A percentile compares a stretch with the other conserved stretches of the same genome.
Evolutionary conservation across 2,329 filamentous ascomycete genomes (phyloP).

Genomic region (Phyllosticta citribraziliensis): DNA sequence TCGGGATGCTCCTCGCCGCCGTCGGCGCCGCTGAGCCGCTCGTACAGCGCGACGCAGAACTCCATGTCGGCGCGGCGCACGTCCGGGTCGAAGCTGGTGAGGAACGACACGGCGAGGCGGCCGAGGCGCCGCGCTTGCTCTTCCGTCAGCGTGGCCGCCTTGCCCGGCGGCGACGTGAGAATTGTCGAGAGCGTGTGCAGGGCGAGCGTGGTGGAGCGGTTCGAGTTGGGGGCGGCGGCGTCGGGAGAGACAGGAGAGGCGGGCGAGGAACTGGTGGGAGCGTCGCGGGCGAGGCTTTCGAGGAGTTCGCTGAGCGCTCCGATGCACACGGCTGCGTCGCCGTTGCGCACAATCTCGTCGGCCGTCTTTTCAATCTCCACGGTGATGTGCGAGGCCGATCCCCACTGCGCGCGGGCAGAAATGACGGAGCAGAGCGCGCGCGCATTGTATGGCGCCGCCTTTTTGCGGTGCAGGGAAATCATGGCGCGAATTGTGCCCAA

Average conservation of each 20-base stretch:
- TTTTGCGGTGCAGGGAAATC: constrained; percentile 42
- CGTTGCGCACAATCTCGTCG: constrained; percentile 59
- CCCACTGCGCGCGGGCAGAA: constrained; percentile 54
- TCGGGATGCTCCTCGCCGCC: constrained; percentile 19
- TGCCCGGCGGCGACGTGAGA: constrained; percentile 24
- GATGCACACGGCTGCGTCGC: constrained; percentile 47
- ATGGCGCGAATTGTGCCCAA: constrained; percentile 65
- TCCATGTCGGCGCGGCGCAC: constrained; percentile 63
- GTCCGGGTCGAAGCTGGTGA: constrained; percentile 31
- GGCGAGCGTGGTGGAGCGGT: constrained; percentile 29
- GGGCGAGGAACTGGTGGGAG: constrained; percentile 14
- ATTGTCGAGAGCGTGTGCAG: constrained; percentile 30
- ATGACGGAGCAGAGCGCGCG: constrained; percentile 59
- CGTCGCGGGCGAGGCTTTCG: constrained; percentile 19
- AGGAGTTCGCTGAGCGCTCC: constrained; percentile 29
- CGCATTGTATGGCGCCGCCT: constrained; percentile 48
- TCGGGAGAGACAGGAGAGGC: constrained; percentile 25
- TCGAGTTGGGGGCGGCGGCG: constrained; percentile 13
- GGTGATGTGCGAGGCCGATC: constrained; percentile 61
- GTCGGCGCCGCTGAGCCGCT: constrained; percentile 45
- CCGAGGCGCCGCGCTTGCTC: constrained; percentile 30
- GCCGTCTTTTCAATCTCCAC: constrained; percentile 64
- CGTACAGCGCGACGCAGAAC: constrained; percentile 64
- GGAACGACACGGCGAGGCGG: constrained; percentile 27
- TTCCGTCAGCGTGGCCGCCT: constrained; percentile 20